A percentile compares a stretch with the other conserved stretches of the same genome.
Evolutionary conservation across 805 yeast species (phyloP).

Genomic region (Zygosaccharomyces bisporus): DNA sequence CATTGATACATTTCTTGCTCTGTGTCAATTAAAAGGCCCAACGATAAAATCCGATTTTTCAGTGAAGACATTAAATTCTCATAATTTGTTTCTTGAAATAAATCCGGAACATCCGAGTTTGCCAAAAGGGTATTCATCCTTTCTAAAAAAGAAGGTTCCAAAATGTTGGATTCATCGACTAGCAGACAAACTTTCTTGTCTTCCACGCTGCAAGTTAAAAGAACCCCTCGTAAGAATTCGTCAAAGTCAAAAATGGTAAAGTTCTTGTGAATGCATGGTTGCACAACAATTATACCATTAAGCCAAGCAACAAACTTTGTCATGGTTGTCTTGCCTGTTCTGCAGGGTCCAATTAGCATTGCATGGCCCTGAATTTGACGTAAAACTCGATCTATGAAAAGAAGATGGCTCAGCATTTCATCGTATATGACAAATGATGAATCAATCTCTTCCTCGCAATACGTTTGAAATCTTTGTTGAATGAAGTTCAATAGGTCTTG

Average conservation of each 20-base stretch:
- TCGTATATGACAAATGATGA: constrained; percentile 59
- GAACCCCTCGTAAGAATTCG: constrained; percentile 49
- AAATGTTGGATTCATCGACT: constrained; percentile 74
- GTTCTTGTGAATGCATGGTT: constrained; percentile 51
- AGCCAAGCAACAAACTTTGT: constrained; percentile 88
- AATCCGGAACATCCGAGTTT: constrained; percentile 87
- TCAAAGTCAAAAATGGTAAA: constrained; percentile 68
- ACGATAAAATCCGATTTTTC: constrained; percentile 50
- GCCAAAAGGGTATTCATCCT: constrained; percentile 92
- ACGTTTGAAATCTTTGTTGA: constrained; percentile 58
- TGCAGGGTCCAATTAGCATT: constrained; percentile 76
- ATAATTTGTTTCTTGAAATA: constrained; percentile 74
- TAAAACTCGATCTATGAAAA: constrained; percentile 77
- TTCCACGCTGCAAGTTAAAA: constrained; percentile 47
- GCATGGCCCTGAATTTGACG: constrained; percentile 87
- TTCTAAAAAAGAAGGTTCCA: constrained; percentile 77
- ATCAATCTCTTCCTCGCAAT: constrained; percentile 74
- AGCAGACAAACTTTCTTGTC: constrained; percentile 68
- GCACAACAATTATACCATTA: constrained; percentile 63
- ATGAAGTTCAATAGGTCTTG: constrained; percentile 52
- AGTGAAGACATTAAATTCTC: constrained; percentile 51
- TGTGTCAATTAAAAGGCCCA: constrained; percentile 61
- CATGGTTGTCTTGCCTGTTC: constrained; percentile 77
- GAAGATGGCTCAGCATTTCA: constrained; percentile 66
- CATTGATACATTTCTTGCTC: constrained; percentile 68